Evolutionary conservation across 441 rosid species (phyloP).

Genomic region (Cnidoscolus chayamansa): DNA sequence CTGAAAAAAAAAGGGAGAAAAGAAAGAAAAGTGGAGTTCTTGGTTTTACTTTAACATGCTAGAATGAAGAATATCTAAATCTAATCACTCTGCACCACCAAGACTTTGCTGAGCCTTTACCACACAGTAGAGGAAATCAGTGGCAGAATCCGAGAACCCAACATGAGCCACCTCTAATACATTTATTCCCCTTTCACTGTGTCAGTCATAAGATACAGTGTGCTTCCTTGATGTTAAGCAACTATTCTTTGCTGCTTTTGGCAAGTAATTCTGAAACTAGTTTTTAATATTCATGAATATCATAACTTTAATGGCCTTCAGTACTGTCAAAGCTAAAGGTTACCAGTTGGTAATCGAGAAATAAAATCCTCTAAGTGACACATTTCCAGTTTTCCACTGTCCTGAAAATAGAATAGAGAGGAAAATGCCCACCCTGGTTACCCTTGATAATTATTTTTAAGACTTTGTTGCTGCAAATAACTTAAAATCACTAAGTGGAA

Average conservation of each 20-base stretch:
- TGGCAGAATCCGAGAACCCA: background rate
- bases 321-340: slow-evolving; percentile 4
- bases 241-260: background rate
- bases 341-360: background rate
- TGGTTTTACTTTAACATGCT: slow-evolving; percentile 8
- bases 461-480: background rate
- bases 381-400: background rate
- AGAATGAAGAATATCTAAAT: background rate
- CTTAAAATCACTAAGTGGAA: slow-evolving; percentile 7
- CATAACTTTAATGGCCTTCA: slow-evolving; percentile 2
- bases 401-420: background rate
- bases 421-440: background rate
- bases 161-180: background rate
- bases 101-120: slow-evolving; percentile 1
- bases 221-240: slow-evolving; percentile 12
- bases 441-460: background rate
- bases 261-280: background rate
- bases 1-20: too few species aligned
- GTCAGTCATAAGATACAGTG: background rate
- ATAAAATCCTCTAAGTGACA: background rate
- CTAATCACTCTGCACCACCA: background rate
- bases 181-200: background rate
- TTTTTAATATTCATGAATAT: slow-evolving; percentile 6
- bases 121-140: slow-evolving; percentile 6
- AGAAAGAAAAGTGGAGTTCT: background rate